Base-by-base conservation (phyloP, 2,329 filamentous ascomycete genomes). In the Diaporthe caulivora region DNA sequence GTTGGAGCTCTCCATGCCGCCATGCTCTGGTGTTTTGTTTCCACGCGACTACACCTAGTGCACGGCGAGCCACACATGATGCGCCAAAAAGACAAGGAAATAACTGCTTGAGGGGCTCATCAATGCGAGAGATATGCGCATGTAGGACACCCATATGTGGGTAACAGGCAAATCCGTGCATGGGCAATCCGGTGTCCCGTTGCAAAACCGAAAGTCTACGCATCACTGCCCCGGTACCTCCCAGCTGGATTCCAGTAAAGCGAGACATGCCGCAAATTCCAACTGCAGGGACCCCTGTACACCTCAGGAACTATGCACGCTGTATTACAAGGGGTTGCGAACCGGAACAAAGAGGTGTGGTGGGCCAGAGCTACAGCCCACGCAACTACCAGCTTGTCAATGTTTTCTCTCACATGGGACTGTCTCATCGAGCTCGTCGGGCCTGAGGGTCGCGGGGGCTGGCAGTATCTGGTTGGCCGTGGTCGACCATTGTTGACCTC, bases 261-360 rank as follows among this genome's bases (percentile, higher is more conserved):
- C 62, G 47, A 67, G 62, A 67, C 62, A 53, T 53, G 62, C 62
- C 47, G 62, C 62, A 67, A 40, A 40, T 51, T 15, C 47, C 44
- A 40, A 37, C 15, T 5, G 17, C 62, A 53, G 62, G 62, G 47
- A 49, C 34, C 60, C 60, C 60, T 64, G 60, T 18, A n/a, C 37
- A 34, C 60, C 26, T 49, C 60, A 49, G 60, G 60, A 62, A 62
- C 58, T 31, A 40, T 47, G 40, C 57, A 60, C 57, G 37, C 57
- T 29, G 24, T 42, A 6, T 40, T 51, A 29, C 44, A 51, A 51
- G 44, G 62, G 44, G 44, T 11, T 65, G 29, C 47, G 62, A 67
- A 53, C 62, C 62, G 47, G 62, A 58, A 34, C 44, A 40, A 29
- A 67, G 62, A 29, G 62, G 62, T 67, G 47, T 67, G 47, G 62